Conservation (phyloP, 129 eudicot genomes). For the Solidago caesia region DNA sequence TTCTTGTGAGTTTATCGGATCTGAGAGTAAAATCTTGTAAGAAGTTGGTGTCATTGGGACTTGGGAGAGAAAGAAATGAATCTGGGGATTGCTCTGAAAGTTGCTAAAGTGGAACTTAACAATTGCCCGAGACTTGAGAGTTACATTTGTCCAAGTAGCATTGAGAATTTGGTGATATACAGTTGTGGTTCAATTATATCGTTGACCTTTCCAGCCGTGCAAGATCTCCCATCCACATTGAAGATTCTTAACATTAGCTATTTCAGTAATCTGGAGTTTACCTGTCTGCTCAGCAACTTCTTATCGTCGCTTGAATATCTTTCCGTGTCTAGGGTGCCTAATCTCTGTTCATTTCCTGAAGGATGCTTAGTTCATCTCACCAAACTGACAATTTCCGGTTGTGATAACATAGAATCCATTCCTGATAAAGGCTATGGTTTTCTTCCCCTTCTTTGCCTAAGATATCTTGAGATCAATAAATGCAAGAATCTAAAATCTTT, state of each 20-base stretch:
- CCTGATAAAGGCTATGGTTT: background rate
- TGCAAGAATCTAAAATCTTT: slow-evolving; percentile 2
- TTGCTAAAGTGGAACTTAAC: background rate
- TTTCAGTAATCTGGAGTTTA: background rate
- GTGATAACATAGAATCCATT: background rate
- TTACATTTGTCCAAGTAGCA: background rate
- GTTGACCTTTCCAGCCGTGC: background rate
- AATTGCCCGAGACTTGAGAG: background rate
- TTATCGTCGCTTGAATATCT: background rate
- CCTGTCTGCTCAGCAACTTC: background rate
- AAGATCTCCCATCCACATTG: background rate
- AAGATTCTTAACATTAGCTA: background rate
- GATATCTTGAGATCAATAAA: background rate
- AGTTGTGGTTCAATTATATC: background rate
- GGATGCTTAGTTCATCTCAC: background rate
- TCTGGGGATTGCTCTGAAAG: background rate
- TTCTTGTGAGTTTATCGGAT: slow-evolving; percentile 1
- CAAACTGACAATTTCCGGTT: background rate
- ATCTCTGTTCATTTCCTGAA: background rate
- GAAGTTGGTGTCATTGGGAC: background rate
- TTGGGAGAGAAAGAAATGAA: slow-evolving; percentile 2
- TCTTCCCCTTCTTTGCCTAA: background rate
- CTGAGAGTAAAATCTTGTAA: background rate
- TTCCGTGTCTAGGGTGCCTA: background rate
- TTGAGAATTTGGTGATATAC: background rate